A percentile compares a stretch with the other conserved stretches of the same genome.
phyloP scores from a whole-genome alignment of 257 asterid species.

The Scutellaria baicalensis region DNA sequence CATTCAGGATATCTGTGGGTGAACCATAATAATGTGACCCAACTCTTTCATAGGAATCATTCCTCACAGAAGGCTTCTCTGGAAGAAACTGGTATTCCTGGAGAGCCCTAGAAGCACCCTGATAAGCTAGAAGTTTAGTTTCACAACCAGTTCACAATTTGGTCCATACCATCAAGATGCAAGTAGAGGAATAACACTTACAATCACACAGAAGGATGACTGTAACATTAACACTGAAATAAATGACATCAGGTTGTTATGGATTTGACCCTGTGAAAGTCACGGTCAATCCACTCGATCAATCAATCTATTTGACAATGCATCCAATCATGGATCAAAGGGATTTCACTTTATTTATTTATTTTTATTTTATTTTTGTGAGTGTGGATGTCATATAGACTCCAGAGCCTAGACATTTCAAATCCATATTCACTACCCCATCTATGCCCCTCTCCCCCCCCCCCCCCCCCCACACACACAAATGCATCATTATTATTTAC shows the following conservation, averaged over 20 bases:
- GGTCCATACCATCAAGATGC: neutral
- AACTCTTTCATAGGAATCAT: conserved; percentile 38
- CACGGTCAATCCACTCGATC: neutral
- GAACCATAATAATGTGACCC: conserved; percentile 45
- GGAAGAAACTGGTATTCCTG: conserved; percentile 85
- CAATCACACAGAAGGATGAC: neutral
- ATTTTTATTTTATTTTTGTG: no score
- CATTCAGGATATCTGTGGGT: conserved; percentile 42
- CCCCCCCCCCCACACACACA: neutral
- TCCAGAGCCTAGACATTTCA: neutral
- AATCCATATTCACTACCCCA: neutral
- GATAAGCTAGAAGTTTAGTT: conserved; percentile 19
- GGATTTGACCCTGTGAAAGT: neutral
- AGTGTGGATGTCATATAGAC: neutral
- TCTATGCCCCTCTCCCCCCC: neutral
- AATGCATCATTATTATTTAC: neutral
- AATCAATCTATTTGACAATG: neutral
- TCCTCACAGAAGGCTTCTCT: conserved; percentile 64
- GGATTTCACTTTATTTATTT: neutral
- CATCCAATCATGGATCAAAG: neutral
- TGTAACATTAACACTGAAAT: neutral
- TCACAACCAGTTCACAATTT: conserved; percentile 2
- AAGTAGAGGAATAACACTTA: neutral
- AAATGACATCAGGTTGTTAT: neutral
- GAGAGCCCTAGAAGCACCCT: conserved; percentile 65